These are phyloP conservation scores for Halophytophthora polymorphica DNA, from an alignment of 352 stramenopile genomes.

Conservation along the genomic window DNA sequence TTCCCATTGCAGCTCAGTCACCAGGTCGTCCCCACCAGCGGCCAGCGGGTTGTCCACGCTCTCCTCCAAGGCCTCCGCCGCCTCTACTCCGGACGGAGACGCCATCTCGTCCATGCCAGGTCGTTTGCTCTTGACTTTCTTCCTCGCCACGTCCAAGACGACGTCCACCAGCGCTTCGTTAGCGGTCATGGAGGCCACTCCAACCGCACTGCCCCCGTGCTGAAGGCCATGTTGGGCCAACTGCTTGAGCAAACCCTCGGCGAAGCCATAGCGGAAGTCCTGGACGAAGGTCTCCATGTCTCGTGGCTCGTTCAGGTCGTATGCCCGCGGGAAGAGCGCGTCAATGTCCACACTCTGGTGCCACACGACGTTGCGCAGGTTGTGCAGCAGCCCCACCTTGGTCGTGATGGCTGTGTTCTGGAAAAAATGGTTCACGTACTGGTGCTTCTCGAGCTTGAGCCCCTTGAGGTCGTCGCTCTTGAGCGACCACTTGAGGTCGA, in stretches of 20 bases:
- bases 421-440: slow-evolving; percentile 91
- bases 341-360: slow-evolving; percentile 81
- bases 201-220: slow-evolving; percentile 12
- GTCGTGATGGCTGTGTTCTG: slow-evolving; percentile 91
- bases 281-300: slow-evolving; percentile 90
- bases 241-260: slow-evolving; percentile 83
- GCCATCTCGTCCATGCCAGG: slow-evolving; percentile 11
- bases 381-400: slow-evolving; percentile 89
- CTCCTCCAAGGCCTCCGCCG: slow-evolving; percentile 47
- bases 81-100: background rate
- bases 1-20: slow-evolving; percentile 80
- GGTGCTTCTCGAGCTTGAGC: slow-evolving; percentile 76
- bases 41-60: slow-evolving; percentile 43
- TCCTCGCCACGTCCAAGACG: slow-evolving; percentile 43
- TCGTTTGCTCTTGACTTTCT: slow-evolving; percentile 55
- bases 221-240: slow-evolving; percentile 27
- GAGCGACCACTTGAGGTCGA: slow-evolving; percentile 92
- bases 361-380: slow-evolving; percentile 71
- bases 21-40: slow-evolving; percentile 37
- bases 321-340: slow-evolving; percentile 84
- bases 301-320: slow-evolving; percentile 82
- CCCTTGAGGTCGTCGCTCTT: slow-evolving; percentile 83
- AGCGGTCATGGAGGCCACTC: slow-evolving; percentile 14
- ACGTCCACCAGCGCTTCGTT: slow-evolving; percentile 65
- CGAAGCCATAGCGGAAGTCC: slow-evolving; percentile 86